These are phyloP conservation scores for Lyophyllum atratum DNA, from an alignment of 768 basidiomycete genomes.

Conservation along the genomic window DNA sequence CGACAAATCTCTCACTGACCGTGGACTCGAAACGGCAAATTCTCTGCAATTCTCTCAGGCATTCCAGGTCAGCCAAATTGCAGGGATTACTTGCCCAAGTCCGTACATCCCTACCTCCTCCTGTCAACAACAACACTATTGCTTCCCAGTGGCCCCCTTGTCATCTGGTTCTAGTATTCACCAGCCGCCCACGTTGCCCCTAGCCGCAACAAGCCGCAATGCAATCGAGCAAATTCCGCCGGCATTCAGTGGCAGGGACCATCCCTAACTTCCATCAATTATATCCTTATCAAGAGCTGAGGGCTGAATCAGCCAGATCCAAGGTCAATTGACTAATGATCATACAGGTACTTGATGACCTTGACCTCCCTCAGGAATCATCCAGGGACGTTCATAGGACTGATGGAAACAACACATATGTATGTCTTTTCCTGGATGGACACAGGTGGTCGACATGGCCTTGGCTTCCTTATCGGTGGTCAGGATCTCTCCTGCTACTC, in stretches of 20 bases:
- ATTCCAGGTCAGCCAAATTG: background rate
- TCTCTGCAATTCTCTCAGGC: background rate
- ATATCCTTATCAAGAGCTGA: too few relatives aligned
- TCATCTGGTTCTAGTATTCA: background rate
- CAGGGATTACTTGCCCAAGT: background rate
- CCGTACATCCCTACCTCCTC: background rate
- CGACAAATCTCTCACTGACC: background rate
- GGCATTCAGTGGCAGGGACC: background rate
- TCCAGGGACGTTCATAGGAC: too few relatives aligned
- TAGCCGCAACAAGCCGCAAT: constrained; percentile 3
- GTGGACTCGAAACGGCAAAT: background rate
- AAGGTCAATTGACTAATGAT: too few relatives aligned
- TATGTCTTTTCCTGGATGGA: background rate
- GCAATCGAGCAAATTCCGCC: background rate
- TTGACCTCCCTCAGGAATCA: too few relatives aligned
- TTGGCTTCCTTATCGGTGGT: background rate
- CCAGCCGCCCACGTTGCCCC: background rate
- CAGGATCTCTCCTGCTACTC: background rate
- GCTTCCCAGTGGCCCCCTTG: background rate
- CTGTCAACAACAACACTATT: background rate
- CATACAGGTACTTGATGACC: too few relatives aligned
- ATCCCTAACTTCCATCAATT: too few relatives aligned
- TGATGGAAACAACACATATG: background rate
- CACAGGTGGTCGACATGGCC: background rate
- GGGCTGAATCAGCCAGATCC: too few relatives aligned